Percentiles rank a stretch among this genome's conserved stretches.
phyloP scores from a whole-genome alignment of 345 rosid species.

The Populus deltoides region DNA sequence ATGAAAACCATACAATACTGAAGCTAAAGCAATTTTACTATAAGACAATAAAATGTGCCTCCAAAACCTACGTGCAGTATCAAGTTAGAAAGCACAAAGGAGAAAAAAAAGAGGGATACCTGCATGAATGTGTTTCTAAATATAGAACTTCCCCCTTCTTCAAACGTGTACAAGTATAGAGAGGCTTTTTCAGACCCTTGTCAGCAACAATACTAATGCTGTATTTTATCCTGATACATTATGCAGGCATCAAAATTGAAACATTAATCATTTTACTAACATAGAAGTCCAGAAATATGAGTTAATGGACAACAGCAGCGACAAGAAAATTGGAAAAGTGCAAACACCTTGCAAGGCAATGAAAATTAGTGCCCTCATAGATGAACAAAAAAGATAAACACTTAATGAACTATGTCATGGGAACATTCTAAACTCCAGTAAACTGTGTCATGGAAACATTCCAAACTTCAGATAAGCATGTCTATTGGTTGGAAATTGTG shows the following conservation, averaged over 20 bases:
- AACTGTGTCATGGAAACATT: background rate
- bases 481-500: background rate
- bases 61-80: background rate
- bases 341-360: background rate
- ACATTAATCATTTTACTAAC: background rate
- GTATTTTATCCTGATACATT: slow-evolving; percentile 79
- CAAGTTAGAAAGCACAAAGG: background rate
- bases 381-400: background rate
- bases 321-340: background rate
- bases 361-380: background rate
- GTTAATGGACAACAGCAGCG: background rate
- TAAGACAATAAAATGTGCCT: background rate
- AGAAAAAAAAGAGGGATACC: slow-evolving; percentile 40
- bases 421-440: background rate
- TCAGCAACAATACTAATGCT: slow-evolving; percentile 94
- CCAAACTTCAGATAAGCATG: background rate
- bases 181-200: slow-evolving; percentile 93
- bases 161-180: slow-evolving; percentile 91
- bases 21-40: too few relatives aligned
- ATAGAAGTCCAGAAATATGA: background rate
- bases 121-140: slow-evolving; percentile 92
- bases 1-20: too few relatives aligned
- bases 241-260: slow-evolving; percentile 13
- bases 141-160: slow-evolving; percentile 97
- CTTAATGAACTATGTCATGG: background rate